phyloP scores from a whole-genome alignment of 306 rosid genomes.

The Dalbergia cultrata region DNA sequence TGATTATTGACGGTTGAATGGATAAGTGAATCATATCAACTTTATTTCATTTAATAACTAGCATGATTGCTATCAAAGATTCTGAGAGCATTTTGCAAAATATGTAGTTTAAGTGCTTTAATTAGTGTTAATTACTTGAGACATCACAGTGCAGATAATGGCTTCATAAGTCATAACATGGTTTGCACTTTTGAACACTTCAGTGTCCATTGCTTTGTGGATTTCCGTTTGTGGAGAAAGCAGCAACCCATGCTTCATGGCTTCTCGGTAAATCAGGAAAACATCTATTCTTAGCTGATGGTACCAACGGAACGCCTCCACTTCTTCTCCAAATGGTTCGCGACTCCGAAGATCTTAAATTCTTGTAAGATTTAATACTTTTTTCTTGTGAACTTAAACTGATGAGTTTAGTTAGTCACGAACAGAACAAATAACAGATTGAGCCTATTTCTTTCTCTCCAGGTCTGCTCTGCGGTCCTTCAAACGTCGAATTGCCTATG shows the following conservation, averaged over 20 bases:
- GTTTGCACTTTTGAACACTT: slow-evolving; percentile 42
- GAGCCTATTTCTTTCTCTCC: slow-evolving; percentile 42
- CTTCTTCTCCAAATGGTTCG: slow-evolving; percentile 86
- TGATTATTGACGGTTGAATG: too few species aligned
- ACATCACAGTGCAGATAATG: slow-evolving; percentile 4
- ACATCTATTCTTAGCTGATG: slow-evolving; percentile 79
- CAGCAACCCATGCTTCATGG: slow-evolving; percentile 62
- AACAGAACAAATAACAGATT: slow-evolving; percentile 8
- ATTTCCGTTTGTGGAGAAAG: slow-evolving; percentile 68
- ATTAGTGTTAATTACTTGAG: neutral
- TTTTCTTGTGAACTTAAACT: neutral
- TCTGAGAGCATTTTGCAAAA: neutral
- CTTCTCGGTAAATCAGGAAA: slow-evolving; percentile 78
- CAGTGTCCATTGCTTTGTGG: slow-evolving; percentile 90
- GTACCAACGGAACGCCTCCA: slow-evolving; percentile 70
- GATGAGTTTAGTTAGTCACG: neutral
- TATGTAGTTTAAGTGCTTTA: slow-evolving; percentile 23
- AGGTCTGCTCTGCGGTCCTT: slow-evolving; percentile 92
- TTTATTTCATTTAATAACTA: neutral
- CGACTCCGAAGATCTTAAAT: slow-evolving; percentile 76
- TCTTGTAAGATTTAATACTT: slow-evolving; percentile 63
- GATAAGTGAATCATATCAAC: too few species aligned
- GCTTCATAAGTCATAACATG: slow-evolving; percentile 24
- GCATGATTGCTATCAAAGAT: too few species aligned
- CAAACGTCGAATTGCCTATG: slow-evolving; percentile 79